phyloP scores from a whole-genome alignment of 2,329 filamentous ascomycete genomes.

The Hypocrella siamensis region DNA sequence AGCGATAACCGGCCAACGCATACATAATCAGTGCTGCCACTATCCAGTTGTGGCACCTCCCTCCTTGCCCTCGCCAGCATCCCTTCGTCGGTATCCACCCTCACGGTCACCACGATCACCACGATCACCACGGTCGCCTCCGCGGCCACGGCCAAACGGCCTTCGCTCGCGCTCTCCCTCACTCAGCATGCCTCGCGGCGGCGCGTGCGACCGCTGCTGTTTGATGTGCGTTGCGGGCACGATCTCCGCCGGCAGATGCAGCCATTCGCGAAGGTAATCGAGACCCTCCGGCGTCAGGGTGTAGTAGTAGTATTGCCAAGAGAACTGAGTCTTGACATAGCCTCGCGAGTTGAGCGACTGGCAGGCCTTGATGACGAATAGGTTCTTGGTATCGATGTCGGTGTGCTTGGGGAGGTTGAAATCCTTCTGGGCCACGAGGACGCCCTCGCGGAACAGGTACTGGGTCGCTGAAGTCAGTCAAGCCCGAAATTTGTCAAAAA shows the following conservation, averaged over 20 bases:
- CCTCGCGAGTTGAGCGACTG: conserved; percentile 97
- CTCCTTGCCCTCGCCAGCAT: conserved; percentile 77
- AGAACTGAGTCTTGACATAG: conserved; percentile 99
- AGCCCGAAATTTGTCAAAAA: too few species aligned
- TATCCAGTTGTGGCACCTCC: conserved; percentile 80
- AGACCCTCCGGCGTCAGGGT: conserved; percentile 98
- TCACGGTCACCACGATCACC: conserved; percentile 61
- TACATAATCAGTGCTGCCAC: too few species aligned
- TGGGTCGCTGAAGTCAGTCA: conserved; percentile 20
- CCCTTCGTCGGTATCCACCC: conserved; percentile 85
- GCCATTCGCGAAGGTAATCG: conserved; percentile 99
- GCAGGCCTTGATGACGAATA: conserved; percentile 96
- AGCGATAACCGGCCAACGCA: neutral
- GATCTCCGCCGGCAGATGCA: conserved; percentile 98
- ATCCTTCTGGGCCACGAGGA: conserved; percentile 98
- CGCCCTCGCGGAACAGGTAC: conserved; percentile 92
- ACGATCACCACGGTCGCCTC: conserved; percentile 43
- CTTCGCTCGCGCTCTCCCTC: conserved; percentile 69
- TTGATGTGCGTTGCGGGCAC: conserved; percentile 99
- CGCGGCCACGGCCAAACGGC: conserved; percentile 68
- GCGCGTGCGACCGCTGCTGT: conserved; percentile 97
- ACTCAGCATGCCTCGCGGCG: conserved; percentile 96
- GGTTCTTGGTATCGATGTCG: conserved; percentile 99
- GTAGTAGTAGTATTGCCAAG: conserved; percentile 99
- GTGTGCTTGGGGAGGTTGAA: conserved; percentile 95